Evolutionary conservation across 768 basidiomycete species (phyloP).

Genomic region (Plicaturopsis crispa): DNA sequence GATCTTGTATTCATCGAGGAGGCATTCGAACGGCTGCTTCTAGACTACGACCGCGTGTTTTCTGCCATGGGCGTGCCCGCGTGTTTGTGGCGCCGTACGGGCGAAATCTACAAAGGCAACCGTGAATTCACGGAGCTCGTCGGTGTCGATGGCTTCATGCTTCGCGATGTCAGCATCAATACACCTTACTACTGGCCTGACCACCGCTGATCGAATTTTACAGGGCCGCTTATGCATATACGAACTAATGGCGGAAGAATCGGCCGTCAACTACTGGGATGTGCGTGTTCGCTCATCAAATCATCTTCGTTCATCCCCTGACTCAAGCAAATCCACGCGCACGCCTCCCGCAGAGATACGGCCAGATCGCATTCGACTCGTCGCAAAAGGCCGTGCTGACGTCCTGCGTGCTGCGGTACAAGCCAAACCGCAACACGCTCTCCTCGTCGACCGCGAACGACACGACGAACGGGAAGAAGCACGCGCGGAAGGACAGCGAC

Average conservation of each 20-base stretch:
- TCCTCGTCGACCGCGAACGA: slow-evolving; percentile 21
- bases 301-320: slow-evolving; percentile 1
- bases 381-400: slow-evolving; percentile 89
- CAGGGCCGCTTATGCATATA: slow-evolving; percentile 92
- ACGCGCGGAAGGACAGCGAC: no score
- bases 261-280: slow-evolving; percentile 97
- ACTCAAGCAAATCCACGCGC: not conserved
- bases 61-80: slow-evolving; percentile 96
- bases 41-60: slow-evolving; percentile 93
- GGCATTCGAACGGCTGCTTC: slow-evolving; percentile 88
- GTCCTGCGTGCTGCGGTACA: slow-evolving; percentile 80
- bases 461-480: slow-evolving; percentile 6
- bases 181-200: slow-evolving; percentile 3
- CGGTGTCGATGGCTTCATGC: slow-evolving; percentile 78
- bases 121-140: slow-evolving; percentile 90
- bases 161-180: slow-evolving; percentile 67
- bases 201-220: slow-evolving; percentile 3
- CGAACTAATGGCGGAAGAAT: slow-evolving; percentile 97
- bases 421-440: slow-evolving; percentile 48
- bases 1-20: slow-evolving; percentile 98
- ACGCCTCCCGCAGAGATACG: slow-evolving; percentile 69
- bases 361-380: slow-evolving; percentile 88
- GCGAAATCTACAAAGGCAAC: slow-evolving; percentile 98
- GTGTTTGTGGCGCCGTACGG: slow-evolving; percentile 93
- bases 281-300: slow-evolving; percentile 25